phyloP scores from a whole-genome alignment of 805 yeast species.

The Grigorovia transvaalensis region DNA sequence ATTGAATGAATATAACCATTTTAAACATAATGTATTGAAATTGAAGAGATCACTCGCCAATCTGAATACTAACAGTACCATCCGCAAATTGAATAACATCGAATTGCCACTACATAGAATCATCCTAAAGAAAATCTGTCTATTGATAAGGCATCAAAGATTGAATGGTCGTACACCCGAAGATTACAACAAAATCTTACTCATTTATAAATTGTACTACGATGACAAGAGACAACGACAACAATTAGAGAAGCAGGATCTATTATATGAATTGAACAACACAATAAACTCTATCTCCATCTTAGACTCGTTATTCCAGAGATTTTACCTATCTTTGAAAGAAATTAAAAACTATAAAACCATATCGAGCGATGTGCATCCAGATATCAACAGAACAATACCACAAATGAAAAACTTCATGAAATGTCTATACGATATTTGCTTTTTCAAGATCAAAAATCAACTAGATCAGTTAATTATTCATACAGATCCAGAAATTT shows the following conservation, averaged over 20 bases:
- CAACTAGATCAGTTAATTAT: conserved; percentile 21
- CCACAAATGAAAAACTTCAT: background rate
- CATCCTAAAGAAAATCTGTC: background rate
- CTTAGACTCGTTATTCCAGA: conserved; percentile 20
- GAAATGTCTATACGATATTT: conserved; percentile 11
- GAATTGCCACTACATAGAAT: background rate
- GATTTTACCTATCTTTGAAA: conserved; percentile 21
- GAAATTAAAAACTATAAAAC: conserved; percentile 20
- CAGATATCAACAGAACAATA: background rate
- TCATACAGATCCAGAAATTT: conserved; percentile 24
- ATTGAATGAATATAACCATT: conserved; percentile 31
- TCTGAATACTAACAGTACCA: conserved; percentile 4
- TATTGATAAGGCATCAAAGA: background rate
- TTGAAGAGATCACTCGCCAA: conserved; percentile 13
- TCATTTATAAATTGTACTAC: background rate
- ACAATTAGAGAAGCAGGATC: background rate
- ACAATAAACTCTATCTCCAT: conserved; percentile 10
- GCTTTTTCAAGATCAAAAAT: conserved; percentile 19
- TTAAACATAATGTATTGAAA: conserved; percentile 16
- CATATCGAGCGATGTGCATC: too few relatives aligned
- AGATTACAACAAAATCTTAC: background rate
- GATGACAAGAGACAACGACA: conserved; percentile 5
- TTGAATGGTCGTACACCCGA: background rate
- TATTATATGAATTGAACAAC: background rate
- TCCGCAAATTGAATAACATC: background rate